Base-by-base conservation (phyloP, 2,329 filamentous ascomycete species). In the Diaporthe australafricana region DNA sequence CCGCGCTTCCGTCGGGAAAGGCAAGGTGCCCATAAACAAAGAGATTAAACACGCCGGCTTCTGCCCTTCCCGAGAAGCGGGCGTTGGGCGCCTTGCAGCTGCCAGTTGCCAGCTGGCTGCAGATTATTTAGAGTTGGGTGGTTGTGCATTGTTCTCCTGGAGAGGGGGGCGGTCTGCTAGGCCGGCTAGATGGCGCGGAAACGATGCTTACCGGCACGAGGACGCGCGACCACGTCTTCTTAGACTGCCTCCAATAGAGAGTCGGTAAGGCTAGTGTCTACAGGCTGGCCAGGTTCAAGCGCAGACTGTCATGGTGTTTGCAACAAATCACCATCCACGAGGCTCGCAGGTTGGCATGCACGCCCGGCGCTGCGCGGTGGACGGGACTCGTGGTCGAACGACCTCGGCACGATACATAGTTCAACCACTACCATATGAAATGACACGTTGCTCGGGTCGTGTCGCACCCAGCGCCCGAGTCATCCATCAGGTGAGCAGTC, bases 161-260 rank as follows among this genome's bases (percentile, higher is more conserved):
- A 25, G 22, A 48, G 42, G 27, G 42, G 20, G 27, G 56, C 30
- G 67, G 67, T 50, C 67, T 52, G 16, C 30, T 50, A 69, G 53
- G 45, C 50, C 32, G 53, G 67, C 66, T 35, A 52, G 4, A 69
- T 69, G 67, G 67, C 53, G 67, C 67, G 67, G 67, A 60, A 50
- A 42, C 32, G 8, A 40, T 40, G 8, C 7, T 69, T 60, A 38
- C 67, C 67, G 67, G 67, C 30, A 60, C 32, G 32, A 60, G 20
- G 12, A 56, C 50, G 65, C 65, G 67, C 53, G 60, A 50, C 45
- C 66, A 30, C 52, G n/a, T 42, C 53, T 30, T 30, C 53, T 50
- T 50, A 60, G 67, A 27, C 67, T 38, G 60, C 60, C n/a, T 50
- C 27, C 60, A 50, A 50, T 65, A 65, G 30, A 50, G 12, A 27